Evolutionary conservation across 345 rosid species (phyloP).

Genomic region (Isatis tinctoria): DNA sequence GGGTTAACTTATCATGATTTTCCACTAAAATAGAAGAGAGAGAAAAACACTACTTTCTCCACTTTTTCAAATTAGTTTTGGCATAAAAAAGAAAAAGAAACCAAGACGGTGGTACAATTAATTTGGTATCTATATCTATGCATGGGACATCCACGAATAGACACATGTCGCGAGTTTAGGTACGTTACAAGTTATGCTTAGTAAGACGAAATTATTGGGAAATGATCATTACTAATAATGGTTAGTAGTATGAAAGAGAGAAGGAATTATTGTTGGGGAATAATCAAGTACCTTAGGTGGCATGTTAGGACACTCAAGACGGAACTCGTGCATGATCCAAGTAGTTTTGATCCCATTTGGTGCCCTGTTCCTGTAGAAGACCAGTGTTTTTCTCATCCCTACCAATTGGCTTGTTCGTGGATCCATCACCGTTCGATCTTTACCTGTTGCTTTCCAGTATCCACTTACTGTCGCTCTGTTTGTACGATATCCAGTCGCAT

Average conservation of each 20-base stretch:
- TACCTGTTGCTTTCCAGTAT: slow-evolving; percentile 99
- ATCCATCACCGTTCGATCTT: slow-evolving; percentile 81
- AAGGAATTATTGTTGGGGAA: background rate
- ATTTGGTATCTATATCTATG: slow-evolving; percentile 22
- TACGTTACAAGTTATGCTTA: slow-evolving; percentile 15
- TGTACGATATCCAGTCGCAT: slow-evolving; percentile 87
- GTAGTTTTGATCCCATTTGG: slow-evolving; percentile 93
- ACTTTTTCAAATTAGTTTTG: background rate
- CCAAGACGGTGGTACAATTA: background rate
- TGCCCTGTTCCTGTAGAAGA: slow-evolving; percentile 84
- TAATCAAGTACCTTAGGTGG: slow-evolving; percentile 74
- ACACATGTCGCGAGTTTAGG: slow-evolving; percentile 25
- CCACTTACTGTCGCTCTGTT: slow-evolving; percentile 83
- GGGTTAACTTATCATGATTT: background rate
- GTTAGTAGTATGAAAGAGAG: slow-evolving; percentile 24
- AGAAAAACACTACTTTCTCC: background rate
- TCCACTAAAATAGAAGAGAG: background rate
- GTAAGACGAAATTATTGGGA: slow-evolving; percentile 17
- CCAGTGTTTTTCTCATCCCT: slow-evolving; percentile 98
- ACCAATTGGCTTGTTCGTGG: slow-evolving; percentile 56
- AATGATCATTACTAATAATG: slow-evolving; percentile 23
- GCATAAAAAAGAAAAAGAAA: background rate
- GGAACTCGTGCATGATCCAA: slow-evolving; percentile 99
- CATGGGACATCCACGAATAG: slow-evolving; percentile 15
- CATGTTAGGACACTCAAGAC: slow-evolving; percentile 84